A percentile compares a stretch with the other conserved stretches of the same genome.
phyloP scores from a whole-genome alignment of 2,329 filamentous ascomycete genomes.

The Talaromyces sp. region DNA sequence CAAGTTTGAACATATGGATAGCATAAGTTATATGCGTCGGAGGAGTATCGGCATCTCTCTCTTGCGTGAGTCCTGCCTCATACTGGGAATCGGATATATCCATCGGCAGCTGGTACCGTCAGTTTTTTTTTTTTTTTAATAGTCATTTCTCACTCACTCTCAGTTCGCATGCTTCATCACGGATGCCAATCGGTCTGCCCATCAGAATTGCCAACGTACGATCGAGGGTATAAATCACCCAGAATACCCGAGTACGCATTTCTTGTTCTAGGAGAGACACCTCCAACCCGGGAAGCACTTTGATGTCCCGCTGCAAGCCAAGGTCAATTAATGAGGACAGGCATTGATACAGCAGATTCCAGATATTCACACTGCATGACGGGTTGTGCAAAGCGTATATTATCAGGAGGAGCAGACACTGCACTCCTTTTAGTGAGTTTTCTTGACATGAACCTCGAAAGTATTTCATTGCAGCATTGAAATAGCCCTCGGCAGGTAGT shows the following conservation, averaged over 20 bases:
- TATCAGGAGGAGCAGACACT: conserved; percentile 41
- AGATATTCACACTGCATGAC: conserved; percentile 46
- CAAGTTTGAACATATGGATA: conserved; percentile 44
- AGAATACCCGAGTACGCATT: conserved; percentile 53
- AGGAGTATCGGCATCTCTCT: conserved; percentile 13
- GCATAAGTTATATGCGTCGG: conserved; percentile 38
- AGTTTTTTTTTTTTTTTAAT: not conserved
- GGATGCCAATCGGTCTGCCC: conserved; percentile 52
- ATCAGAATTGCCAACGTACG: conserved; percentile 52
- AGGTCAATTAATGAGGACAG: conserved; percentile 49
- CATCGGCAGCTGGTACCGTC: not conserved
- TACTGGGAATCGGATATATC: conserved; percentile 3
- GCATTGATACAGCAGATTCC: conserved; percentile 55
- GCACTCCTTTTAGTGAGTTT: conserved; percentile 47
- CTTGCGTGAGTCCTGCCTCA: conserved; percentile 13
- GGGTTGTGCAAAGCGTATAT: conserved; percentile 51
- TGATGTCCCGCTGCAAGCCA: conserved; percentile 49
- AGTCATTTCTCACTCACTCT: conserved; percentile 33
- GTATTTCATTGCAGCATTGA: conserved; percentile 44
- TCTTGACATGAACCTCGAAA: conserved; percentile 47
- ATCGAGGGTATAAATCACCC: conserved; percentile 51
- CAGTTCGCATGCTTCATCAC: conserved; percentile 53
- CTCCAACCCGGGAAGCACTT: conserved; percentile 26
- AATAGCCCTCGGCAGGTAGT: conserved; percentile 48
- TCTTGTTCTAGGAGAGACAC: conserved; percentile 50